A percentile compares a stretch with the other conserved stretches of the same genome.
These are phyloP conservation scores for Dillenia suffruticosa DNA, from an alignment of 164 flowering plant species.

Conservation along the genomic window DNA sequence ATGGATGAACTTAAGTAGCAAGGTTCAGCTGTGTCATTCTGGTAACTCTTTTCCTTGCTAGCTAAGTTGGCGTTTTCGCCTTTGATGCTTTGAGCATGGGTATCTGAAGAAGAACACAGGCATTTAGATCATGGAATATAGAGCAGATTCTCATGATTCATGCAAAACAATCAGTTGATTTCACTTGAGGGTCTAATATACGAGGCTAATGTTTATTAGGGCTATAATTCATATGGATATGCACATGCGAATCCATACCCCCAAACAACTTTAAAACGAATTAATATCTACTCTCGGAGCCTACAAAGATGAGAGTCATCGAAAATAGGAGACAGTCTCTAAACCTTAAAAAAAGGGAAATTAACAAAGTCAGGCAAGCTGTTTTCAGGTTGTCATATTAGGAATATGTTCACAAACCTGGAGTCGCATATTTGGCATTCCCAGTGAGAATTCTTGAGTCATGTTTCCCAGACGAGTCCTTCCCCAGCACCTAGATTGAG, in stretches of 20 bases:
- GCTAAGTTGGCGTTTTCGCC: slow-evolving; percentile 16
- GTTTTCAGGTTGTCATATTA: too few relatives aligned
- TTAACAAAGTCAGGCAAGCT: too few relatives aligned
- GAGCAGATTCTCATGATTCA: not conserved
- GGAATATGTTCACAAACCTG: slow-evolving; percentile 5
- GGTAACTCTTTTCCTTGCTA: slow-evolving; percentile 29
- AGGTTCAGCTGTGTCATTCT: slow-evolving; percentile 43
- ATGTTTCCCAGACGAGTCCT: slow-evolving; percentile 7
- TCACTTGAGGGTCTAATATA: too few relatives aligned
- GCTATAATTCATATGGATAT: too few relatives aligned
- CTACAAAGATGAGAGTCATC: too few relatives aligned
- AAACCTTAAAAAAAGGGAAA: too few relatives aligned
- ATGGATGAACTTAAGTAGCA: slow-evolving; percentile 73
- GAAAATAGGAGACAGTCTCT: too few relatives aligned
- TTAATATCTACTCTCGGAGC: too few relatives aligned
- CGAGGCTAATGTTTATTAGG: too few relatives aligned
- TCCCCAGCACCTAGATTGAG: slow-evolving; percentile 18
- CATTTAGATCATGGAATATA: not conserved
- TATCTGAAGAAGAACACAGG: slow-evolving; percentile 13
- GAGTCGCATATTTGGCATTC: slow-evolving; percentile 16
- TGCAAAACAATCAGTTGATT: too few relatives aligned
- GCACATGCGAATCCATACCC: too few relatives aligned
- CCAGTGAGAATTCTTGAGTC: slow-evolving; percentile 10
- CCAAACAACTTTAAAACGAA: too few relatives aligned
- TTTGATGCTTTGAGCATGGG: slow-evolving; percentile 2